Evolutionary conservation across 2,329 filamentous ascomycete genomes (phyloP), one percentile per base, ranked within the genome.

Genomic region (Diplodia corticola): DNA sequence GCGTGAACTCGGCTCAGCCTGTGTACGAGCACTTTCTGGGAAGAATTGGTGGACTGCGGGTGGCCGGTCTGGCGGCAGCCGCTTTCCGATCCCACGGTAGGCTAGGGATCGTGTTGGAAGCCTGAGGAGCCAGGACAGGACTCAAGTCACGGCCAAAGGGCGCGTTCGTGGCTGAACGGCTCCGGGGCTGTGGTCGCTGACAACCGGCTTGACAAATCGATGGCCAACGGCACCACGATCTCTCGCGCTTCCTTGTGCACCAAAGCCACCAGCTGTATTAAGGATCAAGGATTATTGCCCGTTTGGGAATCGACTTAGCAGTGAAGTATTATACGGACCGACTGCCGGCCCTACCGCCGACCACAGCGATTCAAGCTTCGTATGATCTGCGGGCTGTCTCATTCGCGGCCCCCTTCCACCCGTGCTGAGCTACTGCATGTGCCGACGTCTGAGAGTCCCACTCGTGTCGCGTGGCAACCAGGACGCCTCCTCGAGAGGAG

Each of bases 321-420:
- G 40, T 22, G 44, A 61, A 60, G 57, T 61, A 46, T 49, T 20
- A 49, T 61, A 17, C 57, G 57, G 57, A 61, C 57, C 57, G 57
- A 61, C 40, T 49, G 26, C 57, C 57, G 57, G 57, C 57, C 57
- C 57, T 49, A 49, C 57, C 57, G 44, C 57, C 33, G 57, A 46
- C 57, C 48, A 61, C 37, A 46, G 57, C 57, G 57, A 61, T 61
- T 61, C 57, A 61, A 61, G 57, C 57, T 61, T 61, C 57, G 57
- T 61, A 48, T 61, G 57, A 61, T 61, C 57, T 61, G 57, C 57
- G 48, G 6, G 26, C 57, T 61, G 40, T 61, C 44, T 49, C 44
- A 28, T 61, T 61, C 57, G 57, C 40, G 57, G 26, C 40, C 57
- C 40, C 57, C 57, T 49, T 61, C 57, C 40, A 49, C 57, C 57